Base-by-base conservation (phyloP, 805 yeast species). In the Pichia insulana region DNA sequence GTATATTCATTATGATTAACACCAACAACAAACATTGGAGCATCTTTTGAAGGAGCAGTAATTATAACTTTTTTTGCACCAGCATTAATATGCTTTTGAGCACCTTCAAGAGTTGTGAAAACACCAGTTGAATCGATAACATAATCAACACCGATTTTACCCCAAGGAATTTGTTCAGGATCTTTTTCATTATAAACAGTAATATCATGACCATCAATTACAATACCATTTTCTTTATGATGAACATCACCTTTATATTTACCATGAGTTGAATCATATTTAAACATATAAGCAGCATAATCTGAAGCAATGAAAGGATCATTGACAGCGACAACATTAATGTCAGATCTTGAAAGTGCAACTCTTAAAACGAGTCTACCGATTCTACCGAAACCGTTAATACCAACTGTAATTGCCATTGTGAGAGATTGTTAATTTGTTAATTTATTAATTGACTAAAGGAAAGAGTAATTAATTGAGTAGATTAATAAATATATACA, bases 21-120 rank as follows among this genome's bases (percentile, higher is more conserved):
- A 73, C 96, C 96, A 61, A 77, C 73, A 55, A 87, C 96, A 68
- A 83, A 87, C 95, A 87, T 86, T 68, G 95, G 96, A 55, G 95
- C 95, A 60, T 87, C 95, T 57, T 77, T 70, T 43, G 95, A 87
- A 54, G 96, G 96, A 58, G 96, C 96, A 53, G 96, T 87, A 69
- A 87, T 87, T 68, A 87, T 68, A 52, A 87, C 95, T 78, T 86
- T 86, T 80, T 86, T 83, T 71, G 95, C 95, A 71, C 95, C 95
- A 57, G 83, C 95, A 58, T 73, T 76, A 55, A 86, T 67, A 74
- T 87, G 96, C 67, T 81, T 82, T 63, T 74, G 74, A 53, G 94
- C 92, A 67, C 86, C 83, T 53, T 74, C 94, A 50, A 70, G 52
- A 55, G 76, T 76, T 73, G 88, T 87, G 83, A 87, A 87, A 60